phyloP scores from a whole-genome alignment of 2,329 filamentous ascomycete species.

The Penicillium sp. region DNA sequence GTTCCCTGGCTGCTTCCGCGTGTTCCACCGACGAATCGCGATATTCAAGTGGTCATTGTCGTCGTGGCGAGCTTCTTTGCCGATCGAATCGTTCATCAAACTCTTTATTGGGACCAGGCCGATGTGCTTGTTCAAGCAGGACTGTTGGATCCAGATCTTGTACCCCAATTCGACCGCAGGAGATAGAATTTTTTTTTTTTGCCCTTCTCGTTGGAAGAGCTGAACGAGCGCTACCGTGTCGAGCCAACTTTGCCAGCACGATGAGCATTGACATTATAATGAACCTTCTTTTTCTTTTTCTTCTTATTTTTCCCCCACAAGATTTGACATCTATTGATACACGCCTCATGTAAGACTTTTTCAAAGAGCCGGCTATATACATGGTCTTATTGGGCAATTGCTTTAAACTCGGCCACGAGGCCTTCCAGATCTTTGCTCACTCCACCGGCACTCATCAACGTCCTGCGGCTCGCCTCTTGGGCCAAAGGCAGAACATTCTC shows the following conservation, averaged over 20 bases:
- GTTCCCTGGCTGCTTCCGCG: constrained; percentile 54
- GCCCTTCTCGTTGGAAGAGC: too few species aligned
- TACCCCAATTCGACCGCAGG: constrained; percentile 36
- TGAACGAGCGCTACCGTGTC: too few species aligned
- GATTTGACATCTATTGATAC: too few species aligned
- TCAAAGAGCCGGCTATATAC: neutral
- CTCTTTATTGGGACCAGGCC: constrained; percentile 59
- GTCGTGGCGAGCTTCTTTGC: constrained; percentile 41
- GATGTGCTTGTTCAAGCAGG: constrained; percentile 55
- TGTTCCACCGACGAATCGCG: constrained; percentile 48
- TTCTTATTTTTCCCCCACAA: too few species aligned
- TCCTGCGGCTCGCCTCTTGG: constrained; percentile 73
- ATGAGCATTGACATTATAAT: too few species aligned
- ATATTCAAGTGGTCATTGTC: constrained; percentile 50
- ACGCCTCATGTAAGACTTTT: too few species aligned
- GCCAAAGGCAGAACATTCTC: constrained; percentile 68
- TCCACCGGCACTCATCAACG: constrained; percentile 66
- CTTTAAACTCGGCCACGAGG: constrained; percentile 9
- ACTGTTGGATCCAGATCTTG: constrained; percentile 48
- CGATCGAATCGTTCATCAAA: constrained; percentile 42
- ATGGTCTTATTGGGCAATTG: neutral
- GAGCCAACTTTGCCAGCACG: too few species aligned
- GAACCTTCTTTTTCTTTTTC: too few species aligned
- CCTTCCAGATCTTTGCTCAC: constrained; percentile 46
- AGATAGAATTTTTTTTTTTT: neutral